Base-by-base conservation (phyloP, 345 rosid species). In the Excoecaria agallocha region DNA sequence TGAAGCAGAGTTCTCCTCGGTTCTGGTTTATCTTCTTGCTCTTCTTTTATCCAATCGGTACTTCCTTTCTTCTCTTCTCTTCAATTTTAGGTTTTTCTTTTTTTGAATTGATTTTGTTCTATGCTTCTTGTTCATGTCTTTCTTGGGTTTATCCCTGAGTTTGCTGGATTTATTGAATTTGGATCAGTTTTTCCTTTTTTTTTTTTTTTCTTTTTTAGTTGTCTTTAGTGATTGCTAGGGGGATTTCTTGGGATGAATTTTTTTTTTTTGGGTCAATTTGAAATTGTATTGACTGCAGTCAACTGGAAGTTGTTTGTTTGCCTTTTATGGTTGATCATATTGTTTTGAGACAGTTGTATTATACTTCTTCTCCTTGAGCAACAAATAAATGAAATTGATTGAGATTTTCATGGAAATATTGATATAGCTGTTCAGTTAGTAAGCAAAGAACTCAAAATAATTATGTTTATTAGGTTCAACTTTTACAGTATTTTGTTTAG, bases 11-110 rank as follows among this genome's bases (percentile, higher is more conserved):
- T 76, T 41, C 46, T 67, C 74, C 70, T 49, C 69, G 8, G 43
- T 46, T 78, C 66, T 80, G 84, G 72, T 68, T 79, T 71, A 68
- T 81, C 66, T 70, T 82, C 67, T 80, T 82, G 77, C 30, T 86
- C 79, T 81, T 81, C 79, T 83, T 77, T 79, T 73, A 50, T 83
- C 78, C 56, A 30, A 75, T 79, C 56, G 97, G 97, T 93, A 88
- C 76, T 83, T 85, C 72, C 69, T 79, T 51, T 70, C 66, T 19
- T 61, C 56, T n/a, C 74, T 8, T 38, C 12, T 51, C 19, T 57
- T 51, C 9, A 2, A 20, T 54, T 41, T 39, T 20, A 20, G 1
- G 5, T 22, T 71, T 20, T 52, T 51, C 41, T 17, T 25, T 69
- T 6, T 56, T 49, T 72, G 51, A 45, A n/a, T 54, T 51, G 39